Base-by-base conservation (phyloP, 495 filamentous ascomycete species). In the Aspergillus sparsus region DNA sequence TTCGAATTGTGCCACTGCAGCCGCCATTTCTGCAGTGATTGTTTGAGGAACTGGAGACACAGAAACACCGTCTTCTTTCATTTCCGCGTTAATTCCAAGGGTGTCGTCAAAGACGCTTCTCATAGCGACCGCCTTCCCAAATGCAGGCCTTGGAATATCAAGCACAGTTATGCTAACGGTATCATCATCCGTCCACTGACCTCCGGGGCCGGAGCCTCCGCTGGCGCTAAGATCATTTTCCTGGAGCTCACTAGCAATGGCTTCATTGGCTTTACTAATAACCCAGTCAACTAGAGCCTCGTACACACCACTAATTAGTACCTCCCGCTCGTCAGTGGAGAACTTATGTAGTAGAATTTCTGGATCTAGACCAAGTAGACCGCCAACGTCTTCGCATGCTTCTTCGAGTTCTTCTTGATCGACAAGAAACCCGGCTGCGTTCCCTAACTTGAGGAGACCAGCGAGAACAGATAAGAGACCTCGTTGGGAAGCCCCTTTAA, bases 241-340 rank as follows among this genome's bases (percentile, higher is more conserved):
- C 32, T 82, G 79, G 61, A 98, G 80, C 57, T 97, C 91, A 18
- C 78, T 77, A 1, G 84, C 80, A 66, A 98, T 94, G 36, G 93
- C 85, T n/a, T 89, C 87, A 63, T 98, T 98, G 44, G 92, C 92
- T 67, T 90, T 93, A 18, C 80, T 74, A 49, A 98, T 86, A 5
- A 98, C 87, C 91, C 92, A 97, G 70, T 98, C 94, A 3, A 98
- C 92, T 50, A 98, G 74, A 37, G 93, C 90, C 71, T 98, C 95
- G 66, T 98, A 98, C 16, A 98, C 78, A 1, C 90, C 93, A 9
- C 85, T 84, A 60, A 98, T 89, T 46, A 97, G 76, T 10, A 88
- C 82, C 70, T 88, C 84, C 7, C 94, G 86, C 55, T 98, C 94
- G 44, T 87, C 82, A 7, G 92, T 94, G 55, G 85, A 87, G 70